Evolutionary conservation across 169 alveolate genomes (phyloP), one percentile per base, ranked within the genome.

Genomic region (Plasmodium knowlesi): DNA sequence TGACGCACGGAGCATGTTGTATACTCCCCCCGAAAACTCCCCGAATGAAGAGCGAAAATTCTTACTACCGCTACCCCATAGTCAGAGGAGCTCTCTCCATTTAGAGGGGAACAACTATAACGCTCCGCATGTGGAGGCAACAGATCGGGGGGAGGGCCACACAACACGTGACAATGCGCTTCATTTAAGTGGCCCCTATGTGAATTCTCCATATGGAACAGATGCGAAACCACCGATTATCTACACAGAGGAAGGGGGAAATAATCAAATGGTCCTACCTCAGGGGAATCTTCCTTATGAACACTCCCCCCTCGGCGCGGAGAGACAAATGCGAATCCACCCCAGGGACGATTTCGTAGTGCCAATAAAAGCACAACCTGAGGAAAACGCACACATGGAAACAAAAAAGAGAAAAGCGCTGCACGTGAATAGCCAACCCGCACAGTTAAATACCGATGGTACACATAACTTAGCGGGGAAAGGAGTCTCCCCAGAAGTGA

Each of bases 351-450:
- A 67, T 5, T 67, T 67, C 76, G 1, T 67, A 67, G 37, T 67
- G 12, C 34, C 37, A 67, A 28, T 67, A 67, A 67, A 67, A 67
- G 76, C n/a, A 46, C 74, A 22, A 41, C 43, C 67, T 8, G 67
- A 25, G 39, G 73, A n/a, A n/a, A n/a, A 10, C 9, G 8, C 54
- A 10, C 76, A 79, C 25, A 41, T 22, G 46, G 12, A 84, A 71
- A 43, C 30, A 43, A 43, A 84, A 39, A 84, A 84, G 3, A 37
- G 82, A 34, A 82, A 70, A 50, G 22, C 83, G 12, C 70, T 83
- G n/a, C 71, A 83, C 2, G 54, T 37, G 22, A 67, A 83, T 3
- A 83, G 73, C 9, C 6, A 14, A 28, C 32, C 50, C 28, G 25
- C 76, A 83, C 10, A 4, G n/a, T 14, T 43, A n/a, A 61, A 41